Evolutionary conservation across 352 stramenopile genomes (phyloP).

Genomic region (Blastocystis sp.): DNA sequence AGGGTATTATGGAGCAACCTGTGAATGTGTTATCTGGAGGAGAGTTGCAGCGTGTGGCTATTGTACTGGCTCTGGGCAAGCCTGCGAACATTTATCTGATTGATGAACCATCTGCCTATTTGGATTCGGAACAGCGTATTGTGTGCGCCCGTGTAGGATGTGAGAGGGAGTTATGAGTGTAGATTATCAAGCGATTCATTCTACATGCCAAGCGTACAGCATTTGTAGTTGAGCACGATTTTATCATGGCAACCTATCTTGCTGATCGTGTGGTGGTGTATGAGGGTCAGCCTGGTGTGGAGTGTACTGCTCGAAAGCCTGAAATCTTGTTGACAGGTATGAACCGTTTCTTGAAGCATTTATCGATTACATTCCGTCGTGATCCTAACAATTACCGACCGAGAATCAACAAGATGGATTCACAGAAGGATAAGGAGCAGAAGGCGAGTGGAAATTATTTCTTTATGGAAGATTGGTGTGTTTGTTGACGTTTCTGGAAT

Average conservation of each 20-base stretch:
- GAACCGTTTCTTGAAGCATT: slow-evolving; percentile 97
- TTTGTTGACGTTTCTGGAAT: neutral
- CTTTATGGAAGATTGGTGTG: slow-evolving; percentile 83
- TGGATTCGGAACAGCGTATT: slow-evolving; percentile 98
- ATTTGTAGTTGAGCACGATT: slow-evolving; percentile 99
- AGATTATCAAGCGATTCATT: slow-evolving; percentile 98
- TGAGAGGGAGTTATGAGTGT: neutral
- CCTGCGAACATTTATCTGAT: slow-evolving; percentile 98
- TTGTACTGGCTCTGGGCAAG: slow-evolving; percentile 91
- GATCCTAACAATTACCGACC: slow-evolving; percentile 96
- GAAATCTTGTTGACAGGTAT: slow-evolving; percentile 90
- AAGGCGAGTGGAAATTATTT: slow-evolving; percentile 94
- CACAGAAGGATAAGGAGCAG: slow-evolving; percentile 92
- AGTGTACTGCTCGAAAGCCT: slow-evolving; percentile 88
- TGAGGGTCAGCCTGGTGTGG: slow-evolving; percentile 84
- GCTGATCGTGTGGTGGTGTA: slow-evolving; percentile 74
- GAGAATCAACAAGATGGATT: slow-evolving; percentile 86
- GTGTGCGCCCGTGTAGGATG: slow-evolving; percentile 79
- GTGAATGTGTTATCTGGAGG: slow-evolving; percentile 94
- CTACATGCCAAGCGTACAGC: slow-evolving; percentile 98
- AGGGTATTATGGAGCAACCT: slow-evolving; percentile 94
- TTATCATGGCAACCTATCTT: slow-evolving; percentile 99
- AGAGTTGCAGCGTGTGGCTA: slow-evolving; percentile 96
- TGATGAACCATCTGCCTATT: slow-evolving; percentile 95
- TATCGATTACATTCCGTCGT: slow-evolving; percentile 97